Percentiles rank a stretch among this genome's conserved stretches.
Evolutionary conservation across 352 stramenopile species (phyloP).

Genomic region (Pythium phragmitis): DNA sequence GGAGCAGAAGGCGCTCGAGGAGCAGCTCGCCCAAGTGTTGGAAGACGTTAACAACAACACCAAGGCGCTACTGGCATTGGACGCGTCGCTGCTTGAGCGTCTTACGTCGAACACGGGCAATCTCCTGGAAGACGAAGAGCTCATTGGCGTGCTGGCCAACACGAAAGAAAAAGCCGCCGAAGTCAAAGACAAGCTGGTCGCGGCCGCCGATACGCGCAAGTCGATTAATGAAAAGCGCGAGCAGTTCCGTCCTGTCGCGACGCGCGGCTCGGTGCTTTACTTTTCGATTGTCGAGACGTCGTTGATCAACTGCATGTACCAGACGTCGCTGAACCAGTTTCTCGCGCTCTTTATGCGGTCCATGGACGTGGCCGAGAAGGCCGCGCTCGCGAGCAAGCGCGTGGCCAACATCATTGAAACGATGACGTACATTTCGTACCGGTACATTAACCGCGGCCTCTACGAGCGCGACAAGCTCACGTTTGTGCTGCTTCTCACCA

Average conservation of each 20-base stretch:
- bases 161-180: constrained; percentile 98
- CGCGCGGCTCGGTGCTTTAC: constrained; percentile 96
- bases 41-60: constrained; percentile 98
- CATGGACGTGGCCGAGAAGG: constrained; percentile 97
- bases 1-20: constrained; percentile 97
- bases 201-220: constrained; percentile 95
- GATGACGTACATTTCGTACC: constrained; percentile 99
- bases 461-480: constrained; percentile 99
- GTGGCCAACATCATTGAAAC: constrained; percentile 99
- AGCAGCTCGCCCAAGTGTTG: constrained; percentile 98
- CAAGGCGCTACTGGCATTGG: constrained; percentile 94
- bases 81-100: constrained; percentile 95
- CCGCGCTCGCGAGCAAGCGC: constrained; percentile 95
- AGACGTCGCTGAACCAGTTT: constrained; percentile 98
- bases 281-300: constrained; percentile 99
- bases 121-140: constrained; percentile 97
- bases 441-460: constrained; percentile 98
- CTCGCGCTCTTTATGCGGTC: constrained; percentile 97
- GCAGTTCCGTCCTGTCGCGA: constrained; percentile 97
- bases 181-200: constrained; percentile 97
- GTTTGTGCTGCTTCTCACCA: constrained; percentile 96
- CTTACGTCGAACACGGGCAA: constrained; percentile 97
- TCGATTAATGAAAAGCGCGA: constrained; percentile 99
- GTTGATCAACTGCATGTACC: constrained; percentile 99
- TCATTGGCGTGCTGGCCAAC: constrained; percentile 97